Evolutionary conservation across 352 stramenopile species (phyloP), one percentile per base, ranked within the genome.

Genomic region (Phytophthora aleatoria): DNA sequence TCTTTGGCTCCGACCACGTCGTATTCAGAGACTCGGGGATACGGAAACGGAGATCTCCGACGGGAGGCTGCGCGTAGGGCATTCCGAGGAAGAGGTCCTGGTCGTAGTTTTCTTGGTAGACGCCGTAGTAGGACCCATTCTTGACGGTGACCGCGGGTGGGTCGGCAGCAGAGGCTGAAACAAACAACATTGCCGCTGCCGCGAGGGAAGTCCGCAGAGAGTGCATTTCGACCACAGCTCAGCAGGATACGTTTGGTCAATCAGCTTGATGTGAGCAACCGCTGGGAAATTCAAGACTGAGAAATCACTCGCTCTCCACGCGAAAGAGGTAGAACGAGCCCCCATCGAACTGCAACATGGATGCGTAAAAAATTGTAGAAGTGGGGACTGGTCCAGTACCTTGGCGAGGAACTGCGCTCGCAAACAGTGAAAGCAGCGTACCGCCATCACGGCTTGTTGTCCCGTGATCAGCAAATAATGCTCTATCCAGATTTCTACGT

Each of bases 1-100:
- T 56, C 51, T 67, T 69, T 0, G 57, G 15, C 0, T 67, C 54
- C 10, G 62, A 54, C 66, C 66, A 78, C 4, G 61, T 58, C 13
- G 53, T 35, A 36, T 65, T 67, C 12, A 69, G 28, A 5, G 66
- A 39, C 31, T 68, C 5, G 0, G 62, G 60, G 36, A 54, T 57
- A 13, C 43, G 50, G 36, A 73, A 73, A 4, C 71, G 71, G 8
- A 78, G 63, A 16, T 57, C 35, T n/a, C 50, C 65, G 4, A 67
- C 43, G 16, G 59, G 59, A 49, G 59, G 59, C 9, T 67, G 59
- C 3, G 59, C 59, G 42, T 67, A 75, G 1, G 70, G 70, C 41
- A 77, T 73, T 8, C 66, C 61, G 2, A 73, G 60, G 54, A 77
- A 77, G 43, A 67, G 52, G 16, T 73, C 64, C 47, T 71, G 64